These are phyloP conservation scores for Serpula lacrymans DNA, from an alignment of 768 basidiomycete species.

Conservation along the genomic window DNA sequence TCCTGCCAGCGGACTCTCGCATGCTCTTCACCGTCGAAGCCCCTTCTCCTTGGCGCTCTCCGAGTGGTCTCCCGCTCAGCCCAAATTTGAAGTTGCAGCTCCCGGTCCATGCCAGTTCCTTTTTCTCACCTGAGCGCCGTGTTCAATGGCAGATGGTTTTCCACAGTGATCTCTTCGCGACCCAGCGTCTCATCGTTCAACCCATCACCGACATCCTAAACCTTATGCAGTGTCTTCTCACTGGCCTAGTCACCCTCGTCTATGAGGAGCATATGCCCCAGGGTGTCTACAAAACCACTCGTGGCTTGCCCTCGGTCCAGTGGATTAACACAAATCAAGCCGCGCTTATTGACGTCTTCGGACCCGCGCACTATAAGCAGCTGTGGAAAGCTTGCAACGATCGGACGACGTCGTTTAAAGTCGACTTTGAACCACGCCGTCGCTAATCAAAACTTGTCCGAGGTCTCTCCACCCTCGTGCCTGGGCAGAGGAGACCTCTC, in stretches of 20 bases:
- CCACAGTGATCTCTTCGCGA: constrained; percentile 72
- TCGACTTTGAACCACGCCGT: constrained; percentile 53
- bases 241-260: constrained; percentile 66
- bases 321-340: constrained; percentile 74
- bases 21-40: constrained; percentile 81
- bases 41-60: constrained; percentile 73
- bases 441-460: constrained; percentile 23
- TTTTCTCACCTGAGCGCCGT: constrained; percentile 81
- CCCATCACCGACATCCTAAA: constrained; percentile 69
- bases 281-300: constrained; percentile 69
- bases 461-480: constrained; percentile 12
- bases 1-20: constrained; percentile 55
- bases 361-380: constrained; percentile 65
- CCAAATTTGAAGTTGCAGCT: constrained; percentile 71
- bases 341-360: constrained; percentile 69
- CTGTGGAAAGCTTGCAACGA: constrained; percentile 72
- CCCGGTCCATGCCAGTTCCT: constrained; percentile 76
- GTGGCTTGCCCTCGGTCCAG: constrained; percentile 71
- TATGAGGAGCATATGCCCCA: constrained; percentile 74
- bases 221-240: constrained; percentile 69
- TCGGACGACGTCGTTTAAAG: constrained; percentile 68
- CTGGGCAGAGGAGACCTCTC: constrained; percentile 12
- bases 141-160: constrained; percentile 92
- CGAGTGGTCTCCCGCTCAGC: constrained; percentile 71
- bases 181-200: constrained; percentile 61